Evolutionary conservation across 2,329 filamentous ascomycete genomes (phyloP), one percentile per base, ranked within the genome.

Genomic region (Taxawa tesnikishii): DNA sequence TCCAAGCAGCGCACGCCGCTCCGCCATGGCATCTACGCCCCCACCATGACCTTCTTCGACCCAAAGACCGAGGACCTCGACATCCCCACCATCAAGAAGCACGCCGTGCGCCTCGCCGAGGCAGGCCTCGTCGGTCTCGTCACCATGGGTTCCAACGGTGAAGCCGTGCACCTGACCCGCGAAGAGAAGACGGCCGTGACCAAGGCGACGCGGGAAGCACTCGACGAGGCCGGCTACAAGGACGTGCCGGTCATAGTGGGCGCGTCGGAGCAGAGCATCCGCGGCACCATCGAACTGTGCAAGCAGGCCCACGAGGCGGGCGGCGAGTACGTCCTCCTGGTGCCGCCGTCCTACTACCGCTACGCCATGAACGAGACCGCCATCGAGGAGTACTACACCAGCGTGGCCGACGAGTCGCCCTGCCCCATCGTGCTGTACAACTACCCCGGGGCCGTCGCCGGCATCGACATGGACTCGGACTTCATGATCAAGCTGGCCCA

Each of bases 21-120:
- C 34, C 79, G 80, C 27, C 78, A 79, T 49, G 83, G 83, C 53
- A 85, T 90, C 54, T 92, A 90, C 58, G 81, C 81, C 38, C 84
- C 84, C 15, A 88, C 81, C 38, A 83, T 90, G 76, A 92, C 83
- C 48, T 92, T 93, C 57, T 93, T 93, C 65, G 66, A 88, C 58
- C 68, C 79, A 5, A 70, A 78, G 42, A 90, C 82, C 28, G 84
- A 93, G 59, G 82, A 90, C 29, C 69, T 93, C 47, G 84, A 93
- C 51, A 74, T 87, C 41, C 67, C 79, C 21, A 71, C 72, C 38
- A 82, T 90, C 61, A 81, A 83, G 59, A 79, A 72, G 51, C 84
- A 93, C 53, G 80, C 82, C 15, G 73, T 82, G 44, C 78, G 83
- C 29, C 73, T 93, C 29, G 79, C 77, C 24, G 66, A 75, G 51